Evolutionary conservation across 2,329 filamentous ascomycete genomes (phyloP), one percentile per base, ranked within the genome.

Genomic region (Ascomycota sp.): DNA sequence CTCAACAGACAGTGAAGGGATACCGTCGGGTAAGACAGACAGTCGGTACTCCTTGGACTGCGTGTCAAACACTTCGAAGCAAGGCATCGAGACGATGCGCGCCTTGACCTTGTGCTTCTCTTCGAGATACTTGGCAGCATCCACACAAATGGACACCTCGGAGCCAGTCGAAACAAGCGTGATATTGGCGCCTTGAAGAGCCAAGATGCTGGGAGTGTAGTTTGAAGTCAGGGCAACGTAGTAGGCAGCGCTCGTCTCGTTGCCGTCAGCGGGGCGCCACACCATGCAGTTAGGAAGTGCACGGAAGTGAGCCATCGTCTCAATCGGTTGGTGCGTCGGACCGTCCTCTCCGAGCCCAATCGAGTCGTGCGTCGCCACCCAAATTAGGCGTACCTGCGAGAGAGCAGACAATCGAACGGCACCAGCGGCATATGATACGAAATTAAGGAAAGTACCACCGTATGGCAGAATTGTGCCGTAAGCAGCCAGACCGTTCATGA

Each of bases 271-370:
- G 43, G 89, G 89, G 52, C 89, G 85, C 89, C 89, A 95, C 47
- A 95, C 86, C 81, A 95, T 93, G 68, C 78, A 80, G 76, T 98
- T 98, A 51, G 89, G 89, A 44, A 95, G 72, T 40, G 89, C 89
- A 55, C 89, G 86, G 82, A 95, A 95, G 63, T 95, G 89, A 36
- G 85, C 78, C 39, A 95, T 74, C 27, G 83, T 93, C 74, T 98
- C 89, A 45, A 98, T 93, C 55, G 89, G 89, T 70, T 98, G 89
- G 64, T 98, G 89, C 33, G 89, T 98, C 43, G 89, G 86, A 39
- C 89, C 89, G 51, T 98, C 89, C 65, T 98, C 89, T 59, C 89
- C 89, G 43, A 95, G 81, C 66, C 89, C 89, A 47, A 98, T 98
- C 41, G 86, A 94, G 69, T 95, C 86, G 70, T 95, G 86, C 44